Percentiles rank a stretch among this genome's conserved stretches.
Conservation (phyloP, 805 yeast genomes). For the Kregervanrija fluxuum region DNA sequence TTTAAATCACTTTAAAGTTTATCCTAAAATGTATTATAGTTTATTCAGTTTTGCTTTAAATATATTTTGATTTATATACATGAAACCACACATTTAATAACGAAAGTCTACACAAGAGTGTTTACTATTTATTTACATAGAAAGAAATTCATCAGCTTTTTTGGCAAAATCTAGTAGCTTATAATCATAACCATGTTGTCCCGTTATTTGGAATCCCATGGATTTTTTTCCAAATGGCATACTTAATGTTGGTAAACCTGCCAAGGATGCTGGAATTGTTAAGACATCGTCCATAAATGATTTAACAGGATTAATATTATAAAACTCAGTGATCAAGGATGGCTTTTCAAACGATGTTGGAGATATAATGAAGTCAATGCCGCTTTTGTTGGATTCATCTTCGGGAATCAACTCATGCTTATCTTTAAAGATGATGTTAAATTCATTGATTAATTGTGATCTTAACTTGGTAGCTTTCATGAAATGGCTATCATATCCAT, state of each 20-base stretch:
- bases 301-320: slow-evolving; percentile 34
- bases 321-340: slow-evolving; percentile 25
- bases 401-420: slow-evolving; percentile 32
- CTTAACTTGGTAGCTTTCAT: slow-evolving; percentile 68
- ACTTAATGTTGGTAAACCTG: slow-evolving; percentile 82
- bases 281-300: slow-evolving; percentile 76
- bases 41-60: background rate
- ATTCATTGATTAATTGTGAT: slow-evolving; percentile 50
- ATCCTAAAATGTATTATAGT: slow-evolving; percentile 8
- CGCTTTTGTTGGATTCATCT: slow-evolving; percentile 15
- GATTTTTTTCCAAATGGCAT: slow-evolving; percentile 52
- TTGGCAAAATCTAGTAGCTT: slow-evolving; percentile 39
- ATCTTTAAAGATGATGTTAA: slow-evolving; percentile 53
- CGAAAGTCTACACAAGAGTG: no score
- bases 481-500: slow-evolving; percentile 65
- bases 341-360: slow-evolving; percentile 65
- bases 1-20: slow-evolving; percentile 25
- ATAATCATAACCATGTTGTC: slow-evolving; percentile 79
- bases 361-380: slow-evolving; percentile 63
- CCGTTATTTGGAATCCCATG: slow-evolving; percentile 73
- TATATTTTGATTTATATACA: background rate
- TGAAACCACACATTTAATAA: no score
- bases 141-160: slow-evolving; percentile 1
- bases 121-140: background rate
- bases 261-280: slow-evolving; percentile 85